Evolutionary conservation across 495 filamentous ascomycete genomes (phyloP), one percentile per base, ranked within the genome.

Genomic region (Aspergillus steynii): DNA sequence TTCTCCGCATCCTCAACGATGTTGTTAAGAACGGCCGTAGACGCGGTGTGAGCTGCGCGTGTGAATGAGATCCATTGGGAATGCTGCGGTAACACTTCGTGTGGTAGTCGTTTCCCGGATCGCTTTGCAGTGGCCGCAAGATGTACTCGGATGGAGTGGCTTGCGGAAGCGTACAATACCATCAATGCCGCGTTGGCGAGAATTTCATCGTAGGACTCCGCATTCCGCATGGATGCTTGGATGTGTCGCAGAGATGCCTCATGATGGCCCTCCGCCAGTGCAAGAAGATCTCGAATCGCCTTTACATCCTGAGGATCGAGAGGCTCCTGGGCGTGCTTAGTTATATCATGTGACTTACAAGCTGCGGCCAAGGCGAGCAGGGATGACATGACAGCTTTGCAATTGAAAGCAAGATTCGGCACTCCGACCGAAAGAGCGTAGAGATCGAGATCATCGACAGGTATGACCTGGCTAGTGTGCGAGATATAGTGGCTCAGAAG

Each of bases 161-260:
- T 78, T 5, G 61, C 72, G 4, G 76, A 77, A 5, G 71, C 77
- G 56, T 80, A 79, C 66, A 80, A 65, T 27, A 71, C 77, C 77
- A 81, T 81, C 65, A 81, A 63, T 8, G 76, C 73, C 1, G 78
- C 75, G 57, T 78, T 81, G 15, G 76, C 75, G 6, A 81, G 72
- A 4, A 77, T 61, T 52, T 69, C 56, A 61, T 79, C 75, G 27
- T 69, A 69, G 12, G 71, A 68, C 4, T 73, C 67, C 15, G 62
- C 55, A 27, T 71, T 61, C 5, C 64, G 66, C 25, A 77, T 63
- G 0, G 67, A 55, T 0, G 59, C 62, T 55, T 74, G 71, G 7
- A 77, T 70, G 29, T 72, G 64, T 4, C 55, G 68, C 9, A 79
- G 61, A 0, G 75, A 74, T 25, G 68, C 67, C 55, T 63, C 68